phyloP scores from a whole-genome alignment of 345 rosid species.

The Corchorus capsularis region DNA sequence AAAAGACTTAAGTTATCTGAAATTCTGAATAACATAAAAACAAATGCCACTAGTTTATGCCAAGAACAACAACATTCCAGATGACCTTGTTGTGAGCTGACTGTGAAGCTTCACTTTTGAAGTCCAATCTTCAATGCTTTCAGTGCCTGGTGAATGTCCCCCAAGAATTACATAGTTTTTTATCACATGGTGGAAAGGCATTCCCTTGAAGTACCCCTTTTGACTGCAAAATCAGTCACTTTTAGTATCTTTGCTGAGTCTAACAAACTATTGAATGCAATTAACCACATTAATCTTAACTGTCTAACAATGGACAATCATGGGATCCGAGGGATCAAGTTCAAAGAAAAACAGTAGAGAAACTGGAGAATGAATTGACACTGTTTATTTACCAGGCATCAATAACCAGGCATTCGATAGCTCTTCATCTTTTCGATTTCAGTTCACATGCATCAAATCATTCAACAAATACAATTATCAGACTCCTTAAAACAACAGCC shows the following conservation, averaged over 20 bases:
- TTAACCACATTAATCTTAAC: neutral
- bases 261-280: neutral
- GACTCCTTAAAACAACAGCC: neutral
- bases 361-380: neutral
- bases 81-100: constrained; percentile 45
- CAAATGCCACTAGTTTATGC: neutral
- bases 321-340: neutral
- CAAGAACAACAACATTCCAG: neutral
- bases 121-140: constrained; percentile 63
- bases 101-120: constrained; percentile 42
- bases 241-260: neutral
- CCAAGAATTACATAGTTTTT: constrained; percentile 66
- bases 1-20: constrained; percentile 2
- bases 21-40: neutral
- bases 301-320: neutral
- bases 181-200: constrained; percentile 60
- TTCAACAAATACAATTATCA: neutral
- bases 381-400: neutral
- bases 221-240: constrained; percentile 43
- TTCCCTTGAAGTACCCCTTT: constrained; percentile 62
- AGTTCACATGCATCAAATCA: neutral
- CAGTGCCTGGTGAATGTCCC: constrained; percentile 39
- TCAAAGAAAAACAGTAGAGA: neutral
- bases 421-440: neutral
- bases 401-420: neutral